These are phyloP conservation scores for Tricholoma flavovirens DNA, from an alignment of 768 basidiomycete species.

Conservation along the genomic window DNA sequence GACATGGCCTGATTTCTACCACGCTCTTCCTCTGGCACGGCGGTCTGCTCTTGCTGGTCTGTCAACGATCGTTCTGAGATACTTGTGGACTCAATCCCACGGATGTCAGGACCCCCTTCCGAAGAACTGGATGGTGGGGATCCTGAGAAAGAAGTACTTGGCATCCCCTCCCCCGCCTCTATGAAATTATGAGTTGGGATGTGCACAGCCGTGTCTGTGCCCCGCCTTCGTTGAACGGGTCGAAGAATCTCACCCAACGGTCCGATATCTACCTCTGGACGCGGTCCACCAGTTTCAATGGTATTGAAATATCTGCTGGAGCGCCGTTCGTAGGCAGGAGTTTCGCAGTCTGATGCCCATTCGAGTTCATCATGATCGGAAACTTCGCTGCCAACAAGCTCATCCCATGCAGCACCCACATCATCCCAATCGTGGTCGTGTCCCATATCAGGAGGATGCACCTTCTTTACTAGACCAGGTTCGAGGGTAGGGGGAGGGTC, in stretches of 20 bases:
- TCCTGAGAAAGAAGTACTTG: slow-evolving; percentile 15
- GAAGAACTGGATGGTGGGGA: slow-evolving; percentile 41
- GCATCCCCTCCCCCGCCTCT: slow-evolving; percentile 19
- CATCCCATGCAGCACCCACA: slow-evolving; percentile 51
- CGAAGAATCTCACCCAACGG: slow-evolving; percentile 34
- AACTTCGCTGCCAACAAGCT: slow-evolving; percentile 28
- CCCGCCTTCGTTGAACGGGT: slow-evolving; percentile 7
- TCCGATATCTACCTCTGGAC: slow-evolving; percentile 26
- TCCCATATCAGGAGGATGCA: slow-evolving; percentile 24
- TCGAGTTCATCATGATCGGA: slow-evolving; percentile 37
- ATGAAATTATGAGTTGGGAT: neutral
- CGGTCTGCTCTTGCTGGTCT: neutral
- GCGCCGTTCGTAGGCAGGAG: slow-evolving; percentile 13
- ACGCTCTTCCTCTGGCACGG: slow-evolving; percentile 28
- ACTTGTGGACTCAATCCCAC: slow-evolving; percentile 27
- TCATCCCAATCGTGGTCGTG: slow-evolving; percentile 44
- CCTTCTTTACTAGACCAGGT: slow-evolving; percentile 52
- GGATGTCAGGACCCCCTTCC: slow-evolving; percentile 34
- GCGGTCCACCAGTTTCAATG: neutral
- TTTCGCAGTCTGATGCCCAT: slow-evolving; percentile 48
- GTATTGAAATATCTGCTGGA: slow-evolving; percentile 14
- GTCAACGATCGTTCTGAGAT: slow-evolving; percentile 1
- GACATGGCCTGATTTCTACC: slow-evolving; percentile 51
- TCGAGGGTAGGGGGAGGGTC: slow-evolving; percentile 52
- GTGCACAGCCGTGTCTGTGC: slow-evolving; percentile 1